These are phyloP conservation scores for Metarhizium album DNA, from an alignment of 2,329 filamentous ascomycete species.

Conservation along the genomic window DNA sequence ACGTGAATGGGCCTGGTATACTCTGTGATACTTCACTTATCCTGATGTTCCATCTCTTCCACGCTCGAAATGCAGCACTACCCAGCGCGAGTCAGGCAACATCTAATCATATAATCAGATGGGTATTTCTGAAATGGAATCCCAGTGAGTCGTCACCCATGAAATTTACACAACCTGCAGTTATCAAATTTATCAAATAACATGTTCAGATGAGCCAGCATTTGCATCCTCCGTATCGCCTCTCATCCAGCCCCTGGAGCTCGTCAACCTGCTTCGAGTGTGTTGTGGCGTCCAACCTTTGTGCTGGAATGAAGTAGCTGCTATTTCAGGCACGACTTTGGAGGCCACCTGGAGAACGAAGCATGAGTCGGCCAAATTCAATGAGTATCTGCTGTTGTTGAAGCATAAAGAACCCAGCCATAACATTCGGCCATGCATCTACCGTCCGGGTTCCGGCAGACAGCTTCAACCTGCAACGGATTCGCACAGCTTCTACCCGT, in stretches of 20 bases:
- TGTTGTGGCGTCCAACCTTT: slow-evolving; percentile 47
- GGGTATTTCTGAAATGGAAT: slow-evolving; percentile 75
- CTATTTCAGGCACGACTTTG: slow-evolving; percentile 36
- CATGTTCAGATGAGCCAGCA: slow-evolving; percentile 48
- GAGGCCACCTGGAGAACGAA: slow-evolving; percentile 37
- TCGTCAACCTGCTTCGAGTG: slow-evolving; percentile 57
- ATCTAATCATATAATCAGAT: slow-evolving; percentile 63
- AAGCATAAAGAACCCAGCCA: slow-evolving; percentile 15
- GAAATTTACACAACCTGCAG: not conserved
- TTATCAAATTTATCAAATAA: not conserved
- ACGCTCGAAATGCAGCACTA: slow-evolving; percentile 53
- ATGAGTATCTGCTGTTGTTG: slow-evolving; percentile 46
- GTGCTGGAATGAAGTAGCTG: slow-evolving; percentile 18
- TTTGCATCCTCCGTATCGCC: slow-evolving; percentile 55
- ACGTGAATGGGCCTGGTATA: slow-evolving; percentile 68
- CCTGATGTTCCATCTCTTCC: slow-evolving; percentile 61
- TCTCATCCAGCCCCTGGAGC: slow-evolving; percentile 53
- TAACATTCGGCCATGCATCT: slow-evolving; percentile 1
- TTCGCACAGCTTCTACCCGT: slow-evolving; percentile 24
- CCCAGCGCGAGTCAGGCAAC: slow-evolving; percentile 58
- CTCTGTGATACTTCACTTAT: slow-evolving; percentile 70
- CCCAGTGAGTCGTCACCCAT: slow-evolving; percentile 47
- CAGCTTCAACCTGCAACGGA: slow-evolving; percentile 17
- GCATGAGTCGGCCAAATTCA: slow-evolving; percentile 30
- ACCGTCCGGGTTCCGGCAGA: slow-evolving; percentile 4